These are phyloP conservation scores for Cucurbitaria berberidis DNA, from an alignment of 2,329 filamentous ascomycete species.

Conservation along the genomic window DNA sequence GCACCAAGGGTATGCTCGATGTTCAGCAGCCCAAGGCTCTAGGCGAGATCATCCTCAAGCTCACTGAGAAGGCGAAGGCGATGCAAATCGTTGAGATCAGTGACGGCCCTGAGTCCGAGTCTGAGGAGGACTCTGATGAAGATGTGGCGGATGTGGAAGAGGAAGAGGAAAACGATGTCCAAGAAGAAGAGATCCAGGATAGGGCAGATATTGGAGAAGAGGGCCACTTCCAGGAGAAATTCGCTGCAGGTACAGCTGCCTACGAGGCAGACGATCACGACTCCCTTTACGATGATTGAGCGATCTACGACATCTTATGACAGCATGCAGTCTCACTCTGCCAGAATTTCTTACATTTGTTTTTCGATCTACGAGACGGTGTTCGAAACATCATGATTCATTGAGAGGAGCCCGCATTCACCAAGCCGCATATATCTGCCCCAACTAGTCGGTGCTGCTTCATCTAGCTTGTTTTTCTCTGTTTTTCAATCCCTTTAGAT, in stretches of 20 bases:
- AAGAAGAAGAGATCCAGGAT: conserved; percentile 7
- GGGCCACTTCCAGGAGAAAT: conserved; percentile 34
- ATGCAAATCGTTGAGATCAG: conserved; percentile 20
- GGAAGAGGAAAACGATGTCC: neutral
- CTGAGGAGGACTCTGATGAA: neutral
- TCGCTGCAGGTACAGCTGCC: conserved; percentile 20
- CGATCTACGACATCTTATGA: neutral
- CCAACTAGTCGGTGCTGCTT: neutral
- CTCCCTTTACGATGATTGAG: conserved; percentile 31
- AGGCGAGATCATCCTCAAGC: conserved; percentile 45
- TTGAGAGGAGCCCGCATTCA: neutral
- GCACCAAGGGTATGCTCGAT: conserved; percentile 66
- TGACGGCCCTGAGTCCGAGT: conserved; percentile 1
- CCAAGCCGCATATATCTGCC: neutral
- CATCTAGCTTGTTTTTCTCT: neutral
- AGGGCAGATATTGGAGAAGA: conserved; percentile 11
- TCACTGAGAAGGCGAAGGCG: conserved; percentile 29
- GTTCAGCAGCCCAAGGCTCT: conserved; percentile 65
- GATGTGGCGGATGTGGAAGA: neutral
- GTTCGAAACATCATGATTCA: neutral
- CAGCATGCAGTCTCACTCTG: neutral
- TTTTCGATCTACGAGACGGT: neutral
- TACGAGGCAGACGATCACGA: conserved; percentile 22
- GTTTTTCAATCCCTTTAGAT: neutral
- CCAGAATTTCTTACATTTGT: neutral